Evolutionary conservation across 192 early-diverging fungal species (phyloP).

Genomic region (Coemansia sp.): DNA sequence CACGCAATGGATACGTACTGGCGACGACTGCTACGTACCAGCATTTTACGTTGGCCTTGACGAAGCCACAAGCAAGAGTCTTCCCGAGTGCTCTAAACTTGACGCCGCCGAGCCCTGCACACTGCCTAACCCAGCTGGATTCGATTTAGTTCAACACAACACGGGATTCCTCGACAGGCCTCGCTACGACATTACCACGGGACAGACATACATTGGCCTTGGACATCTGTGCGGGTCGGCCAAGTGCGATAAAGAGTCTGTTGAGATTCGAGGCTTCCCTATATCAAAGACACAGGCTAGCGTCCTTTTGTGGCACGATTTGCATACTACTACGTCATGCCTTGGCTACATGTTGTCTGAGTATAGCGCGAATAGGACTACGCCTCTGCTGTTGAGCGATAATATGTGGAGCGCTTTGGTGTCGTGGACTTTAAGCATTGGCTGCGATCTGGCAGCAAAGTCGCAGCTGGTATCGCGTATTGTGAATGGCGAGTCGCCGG

Average conservation of each 20-base stretch:
- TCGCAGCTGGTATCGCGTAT: slow-evolving; percentile 28
- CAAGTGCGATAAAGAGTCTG: slow-evolving; percentile 13
- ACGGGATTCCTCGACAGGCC: slow-evolving; percentile 20
- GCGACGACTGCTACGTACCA: slow-evolving; percentile 22
- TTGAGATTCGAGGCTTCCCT: neutral
- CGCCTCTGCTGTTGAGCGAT: neutral
- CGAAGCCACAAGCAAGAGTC: neutral
- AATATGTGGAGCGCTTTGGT: slow-evolving; percentile 47
- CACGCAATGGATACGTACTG: slow-evolving; percentile 13
- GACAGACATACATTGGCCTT: slow-evolving; percentile 29
- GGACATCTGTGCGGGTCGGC: slow-evolving; percentile 29
- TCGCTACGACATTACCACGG: slow-evolving; percentile 16
- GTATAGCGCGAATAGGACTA: neutral
- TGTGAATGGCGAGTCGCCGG: slow-evolving; percentile 16
- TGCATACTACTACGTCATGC: slow-evolving; percentile 1
- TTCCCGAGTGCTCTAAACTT: slow-evolving; percentile 2
- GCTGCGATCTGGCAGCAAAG: slow-evolving; percentile 13
- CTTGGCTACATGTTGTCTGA: slow-evolving; percentile 5
- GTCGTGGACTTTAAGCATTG: slow-evolving; percentile 37
- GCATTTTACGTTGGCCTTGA: neutral
- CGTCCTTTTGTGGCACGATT: slow-evolving; percentile 12
- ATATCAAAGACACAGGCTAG: neutral
- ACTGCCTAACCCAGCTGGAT: slow-evolving; percentile 3
- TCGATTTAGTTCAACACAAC: slow-evolving; percentile 21
- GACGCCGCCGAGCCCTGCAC: slow-evolving; percentile 8